Evolutionary conservation across 169 alveolate species (phyloP), one percentile per base, ranked within the genome.

Genomic region (Plasmodium vinckei): DNA sequence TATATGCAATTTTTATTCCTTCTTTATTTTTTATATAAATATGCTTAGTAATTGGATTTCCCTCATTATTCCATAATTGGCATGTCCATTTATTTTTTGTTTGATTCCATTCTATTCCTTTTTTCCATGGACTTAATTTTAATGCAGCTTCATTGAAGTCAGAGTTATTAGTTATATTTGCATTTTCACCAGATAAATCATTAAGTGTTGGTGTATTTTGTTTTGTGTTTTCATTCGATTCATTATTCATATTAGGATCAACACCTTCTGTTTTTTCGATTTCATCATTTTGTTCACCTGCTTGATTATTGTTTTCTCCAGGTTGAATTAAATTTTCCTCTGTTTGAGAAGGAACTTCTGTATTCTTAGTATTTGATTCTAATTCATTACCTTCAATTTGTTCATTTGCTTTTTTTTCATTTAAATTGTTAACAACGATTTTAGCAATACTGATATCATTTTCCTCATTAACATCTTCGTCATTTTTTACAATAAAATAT

Each of bases 1-100:
- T 69, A 86, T 86, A 86, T 13, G 82, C 91, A 19, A 86, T 70
- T 59, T 86, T 87, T 59, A 86, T 65, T 23, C 91, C 91, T 49
- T 86, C 87, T 57, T 86, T 86, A 46, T 70, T 86, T 73, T 57
- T 57, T 15, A 86, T 69, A 63, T 70, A 71, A 53, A 86, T 39
- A 86, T 86, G 73, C 49, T 86, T 86, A 5, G 91, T 86, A 44
- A 86, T 86, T 86, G 69, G 70, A 10, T 51, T 71, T n/a, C 91
- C 91, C 6, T 63, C 44, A 21, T 44, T 63, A 61, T 86, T 70
- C 91, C 91, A 86, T 5, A 60, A 46, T 17, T 68, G 69, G 46
- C 91, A 86, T 39, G 51, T 60, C 91, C 91, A 86, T 73, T 69
- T 86, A 15, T 86, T 86, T 70, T 54, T 86, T n/a, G 13, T 19